Percentiles rank a stretch among this genome's conserved stretches.
phyloP scores from a whole-genome alignment of 1,284 basidiomycete genomes.

The Tylopilus orsonianus region DNA sequence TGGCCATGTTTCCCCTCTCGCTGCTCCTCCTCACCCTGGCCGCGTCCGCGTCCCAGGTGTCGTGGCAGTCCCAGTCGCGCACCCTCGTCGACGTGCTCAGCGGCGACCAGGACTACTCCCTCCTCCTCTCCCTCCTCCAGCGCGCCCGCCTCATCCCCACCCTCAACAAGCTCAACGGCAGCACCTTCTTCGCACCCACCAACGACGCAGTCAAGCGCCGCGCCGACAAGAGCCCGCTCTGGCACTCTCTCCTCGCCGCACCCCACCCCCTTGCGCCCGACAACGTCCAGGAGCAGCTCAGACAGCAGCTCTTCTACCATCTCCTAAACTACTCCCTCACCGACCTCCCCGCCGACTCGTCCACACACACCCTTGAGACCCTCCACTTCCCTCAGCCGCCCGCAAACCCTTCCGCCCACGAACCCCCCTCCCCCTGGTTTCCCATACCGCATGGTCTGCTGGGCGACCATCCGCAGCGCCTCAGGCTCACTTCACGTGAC shows the following conservation, averaged over 20 bases:
- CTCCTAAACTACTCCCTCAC: conserved; percentile 83
- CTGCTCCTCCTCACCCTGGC: conserved; percentile 38
- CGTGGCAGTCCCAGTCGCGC: conserved; percentile 38
- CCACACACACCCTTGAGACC: conserved; percentile 54
- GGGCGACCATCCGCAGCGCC: conserved; percentile 78
- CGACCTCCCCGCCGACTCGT: conserved; percentile 42
- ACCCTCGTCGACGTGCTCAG: conserved; percentile 77
- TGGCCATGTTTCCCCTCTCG: conserved; percentile 36
- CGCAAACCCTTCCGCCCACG: conserved; percentile 52
- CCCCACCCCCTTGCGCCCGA: conserved; percentile 48
- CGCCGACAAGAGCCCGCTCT: conserved; percentile 43
- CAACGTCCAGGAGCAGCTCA: conserved; percentile 82
- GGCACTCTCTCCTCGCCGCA: conserved; percentile 46
- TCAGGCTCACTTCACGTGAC: conserved; percentile 61
- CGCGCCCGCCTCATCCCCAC: conserved; percentile 88
- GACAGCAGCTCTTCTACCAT: conserved; percentile 95
- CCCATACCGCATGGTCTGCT: conserved; percentile 81
- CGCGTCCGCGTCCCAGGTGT: conserved; percentile 35
- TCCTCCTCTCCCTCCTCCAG: conserved; percentile 81
- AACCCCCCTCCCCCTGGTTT: conserved; percentile 83
- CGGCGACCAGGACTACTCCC: conserved; percentile 76
- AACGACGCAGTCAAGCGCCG: conserved; percentile 81
- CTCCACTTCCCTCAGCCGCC: conserved; percentile 68
- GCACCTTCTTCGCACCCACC: conserved; percentile 93
- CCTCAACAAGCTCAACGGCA: conserved; percentile 79